These are phyloP conservation scores for Sicyos edulis DNA, from an alignment of 306 rosid genomes.

Conservation along the genomic window DNA sequence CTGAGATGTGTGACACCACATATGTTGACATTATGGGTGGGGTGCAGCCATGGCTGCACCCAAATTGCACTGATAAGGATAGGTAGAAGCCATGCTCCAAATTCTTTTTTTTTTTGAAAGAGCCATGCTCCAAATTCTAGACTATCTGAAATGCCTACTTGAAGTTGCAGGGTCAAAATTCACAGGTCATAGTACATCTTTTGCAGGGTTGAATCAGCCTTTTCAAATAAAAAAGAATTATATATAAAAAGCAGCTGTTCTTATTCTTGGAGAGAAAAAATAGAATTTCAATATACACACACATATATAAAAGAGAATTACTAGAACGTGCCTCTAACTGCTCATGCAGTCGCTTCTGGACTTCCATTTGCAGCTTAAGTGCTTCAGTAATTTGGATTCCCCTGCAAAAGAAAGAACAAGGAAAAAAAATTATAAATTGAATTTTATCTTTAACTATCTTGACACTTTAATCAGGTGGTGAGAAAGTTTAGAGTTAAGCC, in stretches of 20 bases:
- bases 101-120: too few species aligned
- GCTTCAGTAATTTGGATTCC: slow-evolving; percentile 98
- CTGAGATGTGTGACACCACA: too few species aligned
- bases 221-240: too few species aligned
- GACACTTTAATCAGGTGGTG: neutral
- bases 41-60: too few species aligned
- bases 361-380: slow-evolving; percentile 98
- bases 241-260: too few species aligned
- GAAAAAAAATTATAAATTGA: neutral
- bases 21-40: too few species aligned
- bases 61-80: too few species aligned
- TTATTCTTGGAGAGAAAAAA: too few species aligned
- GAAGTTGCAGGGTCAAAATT: neutral
- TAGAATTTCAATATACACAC: neutral
- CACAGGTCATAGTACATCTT: neutral
- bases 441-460: neutral
- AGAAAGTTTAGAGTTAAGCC: neutral
- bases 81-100: neutral
- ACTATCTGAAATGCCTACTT: slow-evolving; percentile 1
- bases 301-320: neutral
- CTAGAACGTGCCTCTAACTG: slow-evolving; percentile 79
- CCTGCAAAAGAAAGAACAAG: slow-evolving; percentile 38
- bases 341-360: slow-evolving; percentile 94
- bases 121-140: neutral
- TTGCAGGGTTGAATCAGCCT: neutral